phyloP scores from a whole-genome alignment of 163 green algal species.

The Smithsoniella earleae region DNA sequence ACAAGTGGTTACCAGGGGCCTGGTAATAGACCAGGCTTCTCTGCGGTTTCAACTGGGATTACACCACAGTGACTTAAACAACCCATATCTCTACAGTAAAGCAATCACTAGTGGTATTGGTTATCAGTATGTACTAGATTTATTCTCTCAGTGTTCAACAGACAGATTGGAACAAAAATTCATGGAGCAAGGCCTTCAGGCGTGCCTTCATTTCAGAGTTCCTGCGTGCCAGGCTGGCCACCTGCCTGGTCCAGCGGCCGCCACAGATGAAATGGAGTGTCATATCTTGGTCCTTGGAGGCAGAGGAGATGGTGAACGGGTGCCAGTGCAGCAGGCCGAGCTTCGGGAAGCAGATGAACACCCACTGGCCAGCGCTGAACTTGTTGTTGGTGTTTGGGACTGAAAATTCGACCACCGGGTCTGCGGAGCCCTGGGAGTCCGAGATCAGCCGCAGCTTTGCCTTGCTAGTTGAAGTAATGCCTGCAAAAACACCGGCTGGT shows the following conservation, averaged over 20 bases:
- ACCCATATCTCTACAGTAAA: too few species aligned
- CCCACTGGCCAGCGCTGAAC: constrained; percentile 20
- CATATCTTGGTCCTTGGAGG: not conserved
- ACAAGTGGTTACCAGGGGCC: too few species aligned
- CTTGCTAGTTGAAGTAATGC: not conserved
- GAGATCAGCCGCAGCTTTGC: not conserved
- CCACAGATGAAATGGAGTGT: constrained; percentile 4
- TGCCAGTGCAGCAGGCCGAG: constrained; percentile 29
- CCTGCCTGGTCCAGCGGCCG: not conserved
- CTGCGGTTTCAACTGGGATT: too few species aligned
- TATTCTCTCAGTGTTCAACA: too few species aligned
- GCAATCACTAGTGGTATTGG: too few species aligned
- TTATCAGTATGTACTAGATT: too few species aligned
- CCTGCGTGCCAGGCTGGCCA: not conserved
- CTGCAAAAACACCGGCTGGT: not conserved
- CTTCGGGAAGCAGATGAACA: constrained; percentile 28
- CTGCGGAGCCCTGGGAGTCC: not conserved
- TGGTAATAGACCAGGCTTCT: too few species aligned
- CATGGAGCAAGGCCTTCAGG: too few species aligned
- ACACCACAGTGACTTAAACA: too few species aligned
- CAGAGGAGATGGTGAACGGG: constrained; percentile 31
- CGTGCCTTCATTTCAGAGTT: not conserved
- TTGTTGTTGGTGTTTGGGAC: not conserved
- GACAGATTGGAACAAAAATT: too few species aligned
- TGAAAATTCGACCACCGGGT: not conserved